phyloP scores from a whole-genome alignment of 2,329 filamentous ascomycete genomes.

The Colletotrichum echinochloae region DNA sequence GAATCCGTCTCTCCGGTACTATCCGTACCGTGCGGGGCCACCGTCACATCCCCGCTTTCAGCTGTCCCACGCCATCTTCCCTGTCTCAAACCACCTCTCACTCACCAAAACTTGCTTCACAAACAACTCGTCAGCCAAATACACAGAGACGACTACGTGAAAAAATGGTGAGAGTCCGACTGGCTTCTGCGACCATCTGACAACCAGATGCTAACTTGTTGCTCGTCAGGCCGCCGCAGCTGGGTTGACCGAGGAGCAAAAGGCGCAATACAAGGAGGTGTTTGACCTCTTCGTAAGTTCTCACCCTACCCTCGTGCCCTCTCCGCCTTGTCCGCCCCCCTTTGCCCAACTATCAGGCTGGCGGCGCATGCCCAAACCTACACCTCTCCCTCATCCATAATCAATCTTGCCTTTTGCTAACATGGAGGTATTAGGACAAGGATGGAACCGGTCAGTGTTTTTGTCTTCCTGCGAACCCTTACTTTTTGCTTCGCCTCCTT shows the following conservation, averaged over 20 bases:
- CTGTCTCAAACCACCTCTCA: constrained; percentile 39
- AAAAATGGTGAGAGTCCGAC: constrained; percentile 31
- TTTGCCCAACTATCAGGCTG: constrained; percentile 12
- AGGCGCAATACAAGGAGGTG: constrained; percentile 99
- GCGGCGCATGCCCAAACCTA: constrained; percentile 11
- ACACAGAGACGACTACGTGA: neutral
- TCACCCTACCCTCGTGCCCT: constrained; percentile 6
- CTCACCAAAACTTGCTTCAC: constrained; percentile 37
- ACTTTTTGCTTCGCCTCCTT: constrained; percentile 12
- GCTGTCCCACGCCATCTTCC: constrained; percentile 39
- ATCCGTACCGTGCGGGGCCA: constrained; percentile 28
- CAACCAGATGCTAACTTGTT: neutral
- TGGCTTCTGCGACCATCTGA: no score
- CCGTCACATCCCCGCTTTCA: constrained; percentile 40
- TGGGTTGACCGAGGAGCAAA: constrained; percentile 93
- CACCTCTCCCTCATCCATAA: constrained; percentile 5
- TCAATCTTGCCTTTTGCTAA: constrained; percentile 30
- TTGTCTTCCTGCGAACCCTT: constrained; percentile 4
- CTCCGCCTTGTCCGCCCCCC: neutral
- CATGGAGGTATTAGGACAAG: constrained; percentile 74
- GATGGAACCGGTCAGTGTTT: constrained; percentile 86
- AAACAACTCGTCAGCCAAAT: constrained; percentile 22
- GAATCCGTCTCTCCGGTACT: neutral
- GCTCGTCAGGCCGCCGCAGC: constrained; percentile 23
- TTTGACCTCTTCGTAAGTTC: constrained; percentile 98